These are phyloP conservation scores for Fraxinus xanthoxyloides DNA, from an alignment of 305 asterid species.

Conservation along the genomic window DNA sequence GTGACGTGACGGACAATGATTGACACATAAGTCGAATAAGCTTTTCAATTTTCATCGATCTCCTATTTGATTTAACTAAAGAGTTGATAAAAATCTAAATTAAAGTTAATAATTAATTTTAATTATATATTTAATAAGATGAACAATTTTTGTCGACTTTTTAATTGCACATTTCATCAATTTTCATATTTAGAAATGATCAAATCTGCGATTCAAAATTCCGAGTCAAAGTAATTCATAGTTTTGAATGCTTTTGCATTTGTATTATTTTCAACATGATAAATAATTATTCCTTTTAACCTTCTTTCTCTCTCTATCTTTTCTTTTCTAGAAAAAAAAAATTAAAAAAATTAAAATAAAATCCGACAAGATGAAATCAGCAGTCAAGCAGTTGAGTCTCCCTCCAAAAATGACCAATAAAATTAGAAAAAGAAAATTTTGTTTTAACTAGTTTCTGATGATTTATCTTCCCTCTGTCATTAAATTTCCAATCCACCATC, in stretches of 20 bases:
- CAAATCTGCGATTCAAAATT: neutral
- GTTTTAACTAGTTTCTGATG: neutral
- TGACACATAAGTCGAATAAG: neutral
- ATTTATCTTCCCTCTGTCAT: neutral
- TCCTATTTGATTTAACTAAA: neutral
- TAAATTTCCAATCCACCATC: neutral
- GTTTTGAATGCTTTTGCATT: neutral
- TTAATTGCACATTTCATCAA: no score
- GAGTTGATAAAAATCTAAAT: neutral
- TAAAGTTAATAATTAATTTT: no score
- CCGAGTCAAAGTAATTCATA: neutral
- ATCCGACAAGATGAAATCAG: neutral
- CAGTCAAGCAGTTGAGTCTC: conserved; percentile 3
- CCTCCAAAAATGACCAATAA: neutral
- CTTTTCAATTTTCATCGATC: neutral
- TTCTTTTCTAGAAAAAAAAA: neutral
- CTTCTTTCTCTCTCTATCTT: neutral
- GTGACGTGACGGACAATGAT: neutral
- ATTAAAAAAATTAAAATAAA: neutral
- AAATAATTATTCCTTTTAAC: neutral
- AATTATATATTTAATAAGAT: neutral
- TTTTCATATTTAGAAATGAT: neutral
- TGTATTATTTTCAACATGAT: neutral
- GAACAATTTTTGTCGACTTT: no score
- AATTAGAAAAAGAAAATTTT: neutral